These are phyloP conservation scores for Hypoxylon sp. DNA, from an alignment of 2,329 filamentous ascomycete species.

Conservation along the genomic window DNA sequence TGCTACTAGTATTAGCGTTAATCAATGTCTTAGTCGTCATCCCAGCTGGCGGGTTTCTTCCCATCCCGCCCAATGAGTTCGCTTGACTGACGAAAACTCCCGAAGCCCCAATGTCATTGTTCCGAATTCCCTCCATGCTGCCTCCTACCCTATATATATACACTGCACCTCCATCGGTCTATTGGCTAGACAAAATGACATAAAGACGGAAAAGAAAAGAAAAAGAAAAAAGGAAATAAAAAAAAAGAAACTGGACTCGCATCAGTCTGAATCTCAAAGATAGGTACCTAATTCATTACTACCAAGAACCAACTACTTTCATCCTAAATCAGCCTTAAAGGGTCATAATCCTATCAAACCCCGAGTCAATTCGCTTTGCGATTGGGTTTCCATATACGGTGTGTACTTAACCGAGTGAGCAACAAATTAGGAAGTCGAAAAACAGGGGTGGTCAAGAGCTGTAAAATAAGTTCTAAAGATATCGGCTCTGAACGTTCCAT, in stretches of 20 bases:
- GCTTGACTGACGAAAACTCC: conserved; percentile 6
- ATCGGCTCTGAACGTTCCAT: conserved; percentile 16
- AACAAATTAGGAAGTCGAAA: conserved; percentile 28
- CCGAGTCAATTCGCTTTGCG: conserved; percentile 1
- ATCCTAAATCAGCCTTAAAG: neutral
- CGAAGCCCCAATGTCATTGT: conserved; percentile 24
- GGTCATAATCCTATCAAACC: neutral
- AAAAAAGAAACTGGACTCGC: conserved; percentile 5
- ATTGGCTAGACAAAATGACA: conserved; percentile 18
- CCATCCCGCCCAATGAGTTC: conserved; percentile 25
- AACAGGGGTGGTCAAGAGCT: conserved; percentile 17
- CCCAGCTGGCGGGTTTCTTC: neutral
- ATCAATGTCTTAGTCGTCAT: conserved; percentile 35
- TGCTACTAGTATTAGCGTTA: conserved; percentile 18
- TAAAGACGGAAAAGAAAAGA: conserved; percentile 36
- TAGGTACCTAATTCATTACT: neutral
- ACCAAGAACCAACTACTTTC: neutral
- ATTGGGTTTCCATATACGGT: conserved; percentile 8
- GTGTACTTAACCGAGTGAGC: neutral
- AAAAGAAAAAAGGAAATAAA: conserved; percentile 14
- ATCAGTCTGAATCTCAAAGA: conserved; percentile 3
- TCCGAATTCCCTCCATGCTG: conserved; percentile 1
- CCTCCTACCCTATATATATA: conserved; percentile 10
- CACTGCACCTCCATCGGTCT: neutral
- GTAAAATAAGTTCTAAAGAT: conserved; percentile 23